Conservation (phyloP, 257 asterid genomes). For the Orobanche coerulescens region DNA sequence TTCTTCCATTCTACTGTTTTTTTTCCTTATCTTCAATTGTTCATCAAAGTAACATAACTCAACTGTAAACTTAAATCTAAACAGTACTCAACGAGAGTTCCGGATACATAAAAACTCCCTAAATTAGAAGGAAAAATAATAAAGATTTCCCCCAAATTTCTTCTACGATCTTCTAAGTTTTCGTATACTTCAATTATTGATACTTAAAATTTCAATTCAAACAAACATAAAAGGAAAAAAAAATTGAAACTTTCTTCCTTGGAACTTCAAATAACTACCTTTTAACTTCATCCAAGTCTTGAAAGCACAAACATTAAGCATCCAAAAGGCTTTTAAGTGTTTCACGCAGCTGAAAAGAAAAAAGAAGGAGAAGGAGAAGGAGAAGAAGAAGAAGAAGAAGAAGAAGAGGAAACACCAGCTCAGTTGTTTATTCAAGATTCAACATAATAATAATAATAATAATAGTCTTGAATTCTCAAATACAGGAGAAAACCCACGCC, state of each 20-base stretch:
- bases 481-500: constrained; percentile 20
- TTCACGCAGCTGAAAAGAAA: constrained; percentile 21
- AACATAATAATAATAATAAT: constrained; percentile 15
- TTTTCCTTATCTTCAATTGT: not conserved
- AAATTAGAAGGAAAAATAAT: not conserved
- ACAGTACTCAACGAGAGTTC: constrained; percentile 1
- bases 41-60: not conserved
- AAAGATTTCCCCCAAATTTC: not conserved
- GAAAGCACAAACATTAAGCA: too few relatives aligned
- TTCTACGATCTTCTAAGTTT: not conserved
- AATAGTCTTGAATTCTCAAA: not conserved
- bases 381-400: constrained; percentile 19
- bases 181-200: not conserved
- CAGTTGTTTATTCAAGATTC: constrained; percentile 20
- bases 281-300: too few relatives aligned
- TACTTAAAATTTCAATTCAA: not conserved
- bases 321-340: constrained; percentile 7
- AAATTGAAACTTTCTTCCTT: constrained; percentile 7
- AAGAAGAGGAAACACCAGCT: not conserved
- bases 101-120: not conserved
- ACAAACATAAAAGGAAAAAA: not conserved
- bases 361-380: not conserved
- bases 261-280: not conserved
- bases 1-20: not conserved
- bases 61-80: not conserved